Evolutionary conservation across 352 stramenopile species (phyloP), one percentile per base, ranked within the genome.

Genomic region (Globisporangium megalacanthum): DNA sequence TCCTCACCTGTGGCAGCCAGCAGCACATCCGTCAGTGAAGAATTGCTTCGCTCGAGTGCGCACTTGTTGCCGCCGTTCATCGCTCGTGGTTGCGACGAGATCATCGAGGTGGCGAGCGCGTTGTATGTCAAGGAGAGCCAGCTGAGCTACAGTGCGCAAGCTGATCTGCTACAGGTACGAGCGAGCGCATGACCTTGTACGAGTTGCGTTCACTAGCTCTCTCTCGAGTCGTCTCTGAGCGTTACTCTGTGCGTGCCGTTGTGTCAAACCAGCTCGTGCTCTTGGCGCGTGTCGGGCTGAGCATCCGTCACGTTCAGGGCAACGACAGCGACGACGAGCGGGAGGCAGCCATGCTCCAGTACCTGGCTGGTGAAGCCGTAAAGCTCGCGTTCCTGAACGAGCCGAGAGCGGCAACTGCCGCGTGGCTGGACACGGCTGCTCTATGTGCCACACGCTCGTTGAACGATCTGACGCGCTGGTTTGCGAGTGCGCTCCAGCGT

Each of bases 101-200:
- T 80, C 13, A n/a, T 73, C 5, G 52, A 68, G 4, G 11, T 61
- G n/a, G 59, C 64, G 4, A 63, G 65, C 19, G 48, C 22, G 25
- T 35, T 70, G 36, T 75, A 80, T 51, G 44, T 75, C 39, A 80
- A 75, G 56, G 62, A 73, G 20, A 70, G 62, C 31, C 64, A 62
- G 44, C 51, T 80, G 22, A 77, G 58, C 42, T 58, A 54, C 39
- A 58, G 50, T 4, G 52, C 58, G 10, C 74, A 69, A 31, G 55
- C 60, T 19, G 72, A 83, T 25, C 52, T 83, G 37, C 49, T 83
- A 17, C 71, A 83, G 73, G 73, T 79, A 72, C 35, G 25, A 29
- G 25, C 17, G 42, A 48, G 10, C 6, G 10, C 17, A 9, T 29
- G 42, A 8, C 4, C 17, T 5, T 11, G 42, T 4, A 6, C 42